These are phyloP conservation scores for Spencermartinsiella europaea DNA, from an alignment of 805 yeast genomes.

Conservation along the genomic window DNA sequence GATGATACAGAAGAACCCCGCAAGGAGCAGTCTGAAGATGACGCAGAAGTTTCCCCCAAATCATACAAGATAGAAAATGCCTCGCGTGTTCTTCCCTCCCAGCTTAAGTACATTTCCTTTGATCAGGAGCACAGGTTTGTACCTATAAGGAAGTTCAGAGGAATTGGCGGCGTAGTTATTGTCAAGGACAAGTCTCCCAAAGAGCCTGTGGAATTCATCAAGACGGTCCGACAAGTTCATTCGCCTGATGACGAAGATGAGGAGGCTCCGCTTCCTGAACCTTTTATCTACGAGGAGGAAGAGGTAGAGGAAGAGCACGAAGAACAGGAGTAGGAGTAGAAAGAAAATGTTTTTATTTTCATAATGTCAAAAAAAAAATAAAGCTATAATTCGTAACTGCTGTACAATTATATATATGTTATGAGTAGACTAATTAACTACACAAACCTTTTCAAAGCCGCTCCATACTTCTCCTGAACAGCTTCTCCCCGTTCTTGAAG, in stretches of 20 bases:
- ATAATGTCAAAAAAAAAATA: background rate
- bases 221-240: constrained; percentile 85
- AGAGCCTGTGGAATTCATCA: constrained; percentile 56
- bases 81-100: constrained; percentile 86
- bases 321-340: constrained; percentile 6
- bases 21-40: constrained; percentile 11
- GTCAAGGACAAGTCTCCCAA: constrained; percentile 27
- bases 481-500: constrained; percentile 8
- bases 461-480: constrained; percentile 38
- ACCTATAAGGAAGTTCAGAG: constrained; percentile 75
- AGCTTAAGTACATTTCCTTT: constrained; percentile 77
- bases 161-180: constrained; percentile 36
- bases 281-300: constrained; percentile 33
- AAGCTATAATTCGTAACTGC: background rate
- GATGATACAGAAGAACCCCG: constrained; percentile 1
- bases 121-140: constrained; percentile 57
- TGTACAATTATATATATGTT: background rate
- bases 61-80: constrained; percentile 64
- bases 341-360: background rate
- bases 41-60: constrained; percentile 17
- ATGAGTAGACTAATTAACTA: too few relatives aligned
- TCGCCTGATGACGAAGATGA: constrained; percentile 66
- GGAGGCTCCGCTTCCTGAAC: constrained; percentile 44
- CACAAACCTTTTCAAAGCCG: constrained; percentile 23
- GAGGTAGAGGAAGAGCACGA: too few relatives aligned